Base-by-base conservation (phyloP, 352 stramenopile species). In the Globisporangium radiosum region DNA sequence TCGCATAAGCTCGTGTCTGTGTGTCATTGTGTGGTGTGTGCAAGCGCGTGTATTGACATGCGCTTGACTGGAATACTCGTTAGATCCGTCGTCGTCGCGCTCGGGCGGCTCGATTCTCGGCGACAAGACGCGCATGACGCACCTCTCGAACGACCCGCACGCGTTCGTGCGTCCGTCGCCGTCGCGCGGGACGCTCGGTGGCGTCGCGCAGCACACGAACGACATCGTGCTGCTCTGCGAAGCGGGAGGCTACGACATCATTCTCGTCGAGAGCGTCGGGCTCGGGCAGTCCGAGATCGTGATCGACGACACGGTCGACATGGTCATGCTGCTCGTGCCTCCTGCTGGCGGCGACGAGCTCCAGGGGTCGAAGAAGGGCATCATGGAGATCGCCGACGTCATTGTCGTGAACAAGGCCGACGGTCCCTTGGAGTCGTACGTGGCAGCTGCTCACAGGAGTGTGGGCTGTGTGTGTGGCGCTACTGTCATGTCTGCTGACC, bases 391-490 rank as follows among this genome's bases (percentile, higher is more conserved):
- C 47, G 95, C 96, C 7, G 95, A 99, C 66, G 81, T 99, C 19
- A 73, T 99, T 33, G 88, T 98, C 9, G 94, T 99, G 14, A 99
- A 99, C 72, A 99, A 99, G 71, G 92, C 96, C 4, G 97, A 99
- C 75, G 96, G 96, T 47, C 78, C 88, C 8, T 68, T 95, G 38
- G 73, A 75, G 59, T 76, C 47, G 75, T 87, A 48, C 43, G 65
- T 50, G 43, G 14, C 43, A n/a, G n/a, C 11, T n/a, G 11, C 43
- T 17, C 10, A n/a, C 43, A 7, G 4, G 13, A 7, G 3, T 33
- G 25, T 33, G 25, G 25, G 7, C 15, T 14, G 42, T 13, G 10
- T 45, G 7, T 11, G 42, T 0, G 11, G 42, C 4, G 5, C 42
- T 45, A 17, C 13, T 42, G 33, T 19, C 7, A 7, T 54, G 14